Evolutionary conservation across 306 rosid genomes (phyloP).

Genomic region (Neltuma alba): DNA sequence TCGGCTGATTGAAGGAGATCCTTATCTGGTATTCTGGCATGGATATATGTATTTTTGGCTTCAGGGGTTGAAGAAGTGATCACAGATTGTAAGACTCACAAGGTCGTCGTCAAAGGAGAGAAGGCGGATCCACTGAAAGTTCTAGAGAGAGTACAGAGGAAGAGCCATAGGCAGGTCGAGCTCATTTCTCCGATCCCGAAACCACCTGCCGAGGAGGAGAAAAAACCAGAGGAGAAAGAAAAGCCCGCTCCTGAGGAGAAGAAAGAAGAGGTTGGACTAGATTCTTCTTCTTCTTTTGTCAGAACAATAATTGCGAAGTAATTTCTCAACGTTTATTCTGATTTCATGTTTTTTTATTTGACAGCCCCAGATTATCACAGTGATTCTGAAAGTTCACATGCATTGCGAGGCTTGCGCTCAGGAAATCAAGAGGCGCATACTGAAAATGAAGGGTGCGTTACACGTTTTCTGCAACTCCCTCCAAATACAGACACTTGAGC

Average conservation of each 20-base stretch:
- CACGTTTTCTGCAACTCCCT: neutral
- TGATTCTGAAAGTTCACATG: conserved; percentile 79
- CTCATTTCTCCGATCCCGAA: conserved; percentile 79
- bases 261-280: conserved; percentile 61
- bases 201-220: conserved; percentile 54
- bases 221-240: conserved; percentile 46
- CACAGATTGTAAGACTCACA: conserved; percentile 65
- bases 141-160: conserved; percentile 74
- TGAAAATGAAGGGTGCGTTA: conserved; percentile 64
- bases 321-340: neutral
- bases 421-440: conserved; percentile 73
- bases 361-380: conserved; percentile 56
- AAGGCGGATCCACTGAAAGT: conserved; percentile 82
- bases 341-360: neutral
- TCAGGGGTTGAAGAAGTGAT: conserved; percentile 76
- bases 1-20: neutral
- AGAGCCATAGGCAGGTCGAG: conserved; percentile 74
- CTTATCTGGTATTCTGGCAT: neutral
- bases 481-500: neutral
- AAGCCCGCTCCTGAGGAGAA: conserved; percentile 67
- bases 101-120: conserved; percentile 81
- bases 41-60: neutral
- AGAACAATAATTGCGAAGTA: neutral
- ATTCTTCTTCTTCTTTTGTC: neutral
- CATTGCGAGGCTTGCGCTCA: conserved; percentile 91